These are phyloP conservation scores for Pseudotulostoma volvatum DNA, from an alignment of 495 filamentous ascomycete genomes.

Conservation along the genomic window DNA sequence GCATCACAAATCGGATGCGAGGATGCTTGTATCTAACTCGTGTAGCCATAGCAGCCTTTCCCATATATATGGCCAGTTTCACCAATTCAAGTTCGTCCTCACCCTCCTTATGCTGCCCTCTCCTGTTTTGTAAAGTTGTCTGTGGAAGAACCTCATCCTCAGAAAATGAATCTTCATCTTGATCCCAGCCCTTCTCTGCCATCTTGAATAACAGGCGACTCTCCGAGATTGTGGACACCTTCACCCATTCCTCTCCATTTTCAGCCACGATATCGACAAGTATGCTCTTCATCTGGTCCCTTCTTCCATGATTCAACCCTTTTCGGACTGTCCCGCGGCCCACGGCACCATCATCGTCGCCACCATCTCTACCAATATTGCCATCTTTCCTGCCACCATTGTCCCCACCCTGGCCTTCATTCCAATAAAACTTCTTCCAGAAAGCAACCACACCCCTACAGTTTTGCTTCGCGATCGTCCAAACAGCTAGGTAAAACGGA, in stretches of 20 bases:
- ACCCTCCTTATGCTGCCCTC: slow-evolving; percentile 12
- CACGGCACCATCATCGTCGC: no score
- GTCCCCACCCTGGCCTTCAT: slow-evolving; percentile 11
- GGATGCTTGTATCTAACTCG: slow-evolving; percentile 42
- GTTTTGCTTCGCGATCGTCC: slow-evolving; percentile 32
- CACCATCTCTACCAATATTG: no score
- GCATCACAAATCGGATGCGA: slow-evolving; percentile 42
- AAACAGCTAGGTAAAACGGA: slow-evolving; percentile 39
- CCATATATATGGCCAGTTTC: slow-evolving; percentile 37
- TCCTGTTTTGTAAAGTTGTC: neutral
- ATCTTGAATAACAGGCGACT: slow-evolving; percentile 42
- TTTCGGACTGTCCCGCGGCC: no score
- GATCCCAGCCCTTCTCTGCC: slow-evolving; percentile 47
- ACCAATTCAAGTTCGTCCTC: slow-evolving; percentile 39
- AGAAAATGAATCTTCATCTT: slow-evolving; percentile 19
- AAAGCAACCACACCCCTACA: slow-evolving; percentile 35
- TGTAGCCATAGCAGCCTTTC: slow-evolving; percentile 34
- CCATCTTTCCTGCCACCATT: slow-evolving; percentile 24
- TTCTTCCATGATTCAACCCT: no score
- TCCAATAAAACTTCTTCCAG: slow-evolving; percentile 39
- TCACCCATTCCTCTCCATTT: slow-evolving; percentile 43
- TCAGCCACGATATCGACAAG: slow-evolving; percentile 35
- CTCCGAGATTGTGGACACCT: slow-evolving; percentile 43
- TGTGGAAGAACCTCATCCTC: slow-evolving; percentile 9
- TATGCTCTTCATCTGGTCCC: no score